Evolutionary conservation across 2,329 filamentous ascomycete species (phyloP).

Genomic region (Paraphaeosphaeria sporulosa): DNA sequence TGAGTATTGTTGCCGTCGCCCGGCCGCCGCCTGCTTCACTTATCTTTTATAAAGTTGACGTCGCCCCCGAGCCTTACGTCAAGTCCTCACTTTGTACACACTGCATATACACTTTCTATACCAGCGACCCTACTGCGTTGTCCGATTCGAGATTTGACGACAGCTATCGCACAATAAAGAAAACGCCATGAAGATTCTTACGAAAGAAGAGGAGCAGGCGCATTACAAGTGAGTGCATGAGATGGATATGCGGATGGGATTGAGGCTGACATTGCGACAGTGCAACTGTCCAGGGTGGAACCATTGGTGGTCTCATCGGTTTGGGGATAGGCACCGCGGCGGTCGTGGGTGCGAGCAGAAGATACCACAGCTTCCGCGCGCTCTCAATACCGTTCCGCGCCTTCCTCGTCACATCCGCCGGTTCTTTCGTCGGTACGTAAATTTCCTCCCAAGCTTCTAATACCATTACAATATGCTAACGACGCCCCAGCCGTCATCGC

Average conservation of each 20-base stretch:
- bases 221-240: conserved; percentile 72
- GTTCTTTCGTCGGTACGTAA: conserved; percentile 75
- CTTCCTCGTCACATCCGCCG: conserved; percentile 84
- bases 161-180: background rate
- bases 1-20: conserved; percentile 25
- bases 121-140: background rate
- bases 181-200: conserved; percentile 85
- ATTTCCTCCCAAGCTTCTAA: background rate
- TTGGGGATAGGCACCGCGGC: conserved; percentile 71
- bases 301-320: conserved; percentile 75
- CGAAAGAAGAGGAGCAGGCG: conserved; percentile 86
- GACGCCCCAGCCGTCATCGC: conserved; percentile 71
- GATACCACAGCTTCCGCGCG: conserved; percentile 78
- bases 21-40: conserved; percentile 20
- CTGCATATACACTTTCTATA: background rate
- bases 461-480: conserved; percentile 19
- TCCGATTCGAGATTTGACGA: background rate
- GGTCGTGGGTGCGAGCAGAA: conserved; percentile 71
- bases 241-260: background rate
- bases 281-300: conserved; percentile 79
- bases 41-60: conserved; percentile 37
- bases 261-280: conserved; percentile 44
- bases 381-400: conserved; percentile 90
- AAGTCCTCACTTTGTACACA: background rate
- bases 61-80: conserved; percentile 17